Percentiles rank a stretch among this genome's conserved stretches.
phyloP scores from a whole-genome alignment of 2,329 filamentous ascomycete species.

The Stagonosporopsis cucurbitacearum region DNA sequence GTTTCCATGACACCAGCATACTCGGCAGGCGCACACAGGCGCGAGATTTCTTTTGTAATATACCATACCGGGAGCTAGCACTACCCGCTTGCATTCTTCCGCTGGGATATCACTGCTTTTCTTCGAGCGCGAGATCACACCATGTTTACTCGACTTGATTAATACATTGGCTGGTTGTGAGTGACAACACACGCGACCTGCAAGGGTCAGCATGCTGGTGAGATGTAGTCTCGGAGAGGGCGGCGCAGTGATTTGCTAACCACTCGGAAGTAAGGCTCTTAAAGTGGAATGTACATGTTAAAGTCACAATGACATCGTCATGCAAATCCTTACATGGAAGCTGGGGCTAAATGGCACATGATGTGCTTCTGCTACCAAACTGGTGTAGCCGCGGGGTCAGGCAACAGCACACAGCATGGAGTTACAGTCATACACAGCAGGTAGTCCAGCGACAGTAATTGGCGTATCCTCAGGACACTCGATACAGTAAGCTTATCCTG shows the following conservation, averaged over 20 bases:
- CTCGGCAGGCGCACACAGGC: slow-evolving; percentile 13
- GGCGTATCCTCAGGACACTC: not conserved
- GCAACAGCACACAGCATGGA: not conserved
- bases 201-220: slow-evolving; percentile 14
- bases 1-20: slow-evolving; percentile 17
- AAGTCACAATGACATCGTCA: slow-evolving; percentile 11
- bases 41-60: slow-evolving; percentile 17
- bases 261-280: not conserved
- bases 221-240: slow-evolving; percentile 10
- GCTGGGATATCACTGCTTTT: slow-evolving; percentile 21
- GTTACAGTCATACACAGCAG: not conserved
- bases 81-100: slow-evolving; percentile 16
- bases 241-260: slow-evolving; percentile 6
- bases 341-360: not conserved
- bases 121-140: slow-evolving; percentile 10
- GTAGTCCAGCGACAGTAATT: not conserved
- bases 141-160: slow-evolving; percentile 3
- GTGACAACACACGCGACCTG: slow-evolving; percentile 11
- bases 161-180: slow-evolving; percentile 4
- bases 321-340: not conserved
- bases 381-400: not conserved
- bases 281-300: slow-evolving; percentile 5
- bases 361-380: not conserved
- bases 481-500: slow-evolving; percentile 1
- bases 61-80: slow-evolving; percentile 12